Evolutionary conservation across 2,329 filamentous ascomycete genomes (phyloP).

Genomic region (Botryotinia convoluta): DNA sequence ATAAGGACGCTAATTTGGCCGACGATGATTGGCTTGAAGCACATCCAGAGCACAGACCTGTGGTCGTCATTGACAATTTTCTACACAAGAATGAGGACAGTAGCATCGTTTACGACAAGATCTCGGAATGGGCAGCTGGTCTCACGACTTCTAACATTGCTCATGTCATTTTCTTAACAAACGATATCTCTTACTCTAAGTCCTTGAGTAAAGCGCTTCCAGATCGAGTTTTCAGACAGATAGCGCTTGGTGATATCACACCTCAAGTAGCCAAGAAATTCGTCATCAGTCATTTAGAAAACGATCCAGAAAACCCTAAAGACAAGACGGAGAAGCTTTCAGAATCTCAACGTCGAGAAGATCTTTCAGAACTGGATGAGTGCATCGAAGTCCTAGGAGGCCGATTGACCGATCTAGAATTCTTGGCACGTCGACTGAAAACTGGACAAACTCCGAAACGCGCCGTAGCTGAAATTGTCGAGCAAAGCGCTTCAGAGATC

Average conservation of each 20-base stretch:
- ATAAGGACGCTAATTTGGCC: slow-evolving; percentile 68
- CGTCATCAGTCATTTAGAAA: slow-evolving; percentile 76
- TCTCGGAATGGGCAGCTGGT: slow-evolving; percentile 85
- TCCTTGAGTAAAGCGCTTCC: slow-evolving; percentile 82
- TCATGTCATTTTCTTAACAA: slow-evolving; percentile 92
- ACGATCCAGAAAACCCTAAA: slow-evolving; percentile 39
- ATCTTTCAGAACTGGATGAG: slow-evolving; percentile 71
- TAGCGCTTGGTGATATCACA: slow-evolving; percentile 81
- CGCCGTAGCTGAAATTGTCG: slow-evolving; percentile 84
- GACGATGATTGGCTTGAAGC: slow-evolving; percentile 89
- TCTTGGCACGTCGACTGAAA: slow-evolving; percentile 84
- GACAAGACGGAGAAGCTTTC: slow-evolving; percentile 34
- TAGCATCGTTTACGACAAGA: slow-evolving; percentile 68
- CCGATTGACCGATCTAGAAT: slow-evolving; percentile 92
- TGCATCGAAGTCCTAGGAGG: slow-evolving; percentile 83
- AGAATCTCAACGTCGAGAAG: slow-evolving; percentile 37
- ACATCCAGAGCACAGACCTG: slow-evolving; percentile 77
- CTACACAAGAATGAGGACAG: slow-evolving; percentile 72
- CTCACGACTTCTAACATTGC: slow-evolving; percentile 85
- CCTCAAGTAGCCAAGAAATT: slow-evolving; percentile 85
- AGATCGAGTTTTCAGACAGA: slow-evolving; percentile 83
- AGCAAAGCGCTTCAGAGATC: slow-evolving; percentile 85
- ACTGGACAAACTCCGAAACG: slow-evolving; percentile 77
- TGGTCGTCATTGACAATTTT: slow-evolving; percentile 91
- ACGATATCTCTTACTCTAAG: slow-evolving; percentile 85